phyloP scores from a whole-genome alignment of 495 filamentous ascomycete genomes.

The Penicillium angulare region DNA sequence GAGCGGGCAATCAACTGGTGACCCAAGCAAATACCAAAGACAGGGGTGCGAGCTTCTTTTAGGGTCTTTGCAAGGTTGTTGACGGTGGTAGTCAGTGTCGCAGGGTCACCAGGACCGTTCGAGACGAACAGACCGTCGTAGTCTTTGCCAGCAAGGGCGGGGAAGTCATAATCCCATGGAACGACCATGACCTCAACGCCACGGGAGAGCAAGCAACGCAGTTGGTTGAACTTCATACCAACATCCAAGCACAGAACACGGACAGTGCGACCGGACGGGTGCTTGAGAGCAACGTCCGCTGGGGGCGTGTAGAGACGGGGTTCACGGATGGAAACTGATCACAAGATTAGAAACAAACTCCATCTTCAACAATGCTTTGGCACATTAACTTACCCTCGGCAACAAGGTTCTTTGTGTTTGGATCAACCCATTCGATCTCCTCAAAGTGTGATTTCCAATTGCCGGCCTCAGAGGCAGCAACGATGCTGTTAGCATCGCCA shows the following conservation, averaged over 20 bases:
- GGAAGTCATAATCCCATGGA: conserved; percentile 94
- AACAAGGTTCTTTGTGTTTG: conserved; percentile 88
- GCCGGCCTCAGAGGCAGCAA: conserved; percentile 36
- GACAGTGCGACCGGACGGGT: conserved; percentile 80
- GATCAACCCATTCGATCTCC: conserved; percentile 80
- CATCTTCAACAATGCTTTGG: too few relatives aligned
- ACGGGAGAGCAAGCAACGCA: conserved; percentile 83
- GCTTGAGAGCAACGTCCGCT: conserved; percentile 63
- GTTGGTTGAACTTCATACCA: conserved; percentile 95
- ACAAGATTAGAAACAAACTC: conserved; percentile 3
- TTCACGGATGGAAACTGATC: conserved; percentile 76
- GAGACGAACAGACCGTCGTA: conserved; percentile 97
- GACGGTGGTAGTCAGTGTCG: conserved; percentile 73
- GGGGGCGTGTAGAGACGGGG: conserved; percentile 78
- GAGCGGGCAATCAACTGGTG: conserved; percentile 93
- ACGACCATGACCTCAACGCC: conserved; percentile 95
- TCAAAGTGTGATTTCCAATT: conserved; percentile 73
- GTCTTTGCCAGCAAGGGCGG: conserved; percentile 65
- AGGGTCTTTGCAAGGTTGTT: conserved; percentile 71
- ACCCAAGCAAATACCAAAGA: conserved; percentile 96
- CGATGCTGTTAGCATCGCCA: conserved; percentile 45
- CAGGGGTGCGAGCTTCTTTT: conserved; percentile 71
- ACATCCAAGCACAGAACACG: conserved; percentile 93
- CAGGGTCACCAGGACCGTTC: conserved; percentile 94
- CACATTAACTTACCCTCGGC: conserved; percentile 71